Evolutionary conservation across 169 alveolate species (phyloP).

Genomic region (Fabrea salina): DNA sequence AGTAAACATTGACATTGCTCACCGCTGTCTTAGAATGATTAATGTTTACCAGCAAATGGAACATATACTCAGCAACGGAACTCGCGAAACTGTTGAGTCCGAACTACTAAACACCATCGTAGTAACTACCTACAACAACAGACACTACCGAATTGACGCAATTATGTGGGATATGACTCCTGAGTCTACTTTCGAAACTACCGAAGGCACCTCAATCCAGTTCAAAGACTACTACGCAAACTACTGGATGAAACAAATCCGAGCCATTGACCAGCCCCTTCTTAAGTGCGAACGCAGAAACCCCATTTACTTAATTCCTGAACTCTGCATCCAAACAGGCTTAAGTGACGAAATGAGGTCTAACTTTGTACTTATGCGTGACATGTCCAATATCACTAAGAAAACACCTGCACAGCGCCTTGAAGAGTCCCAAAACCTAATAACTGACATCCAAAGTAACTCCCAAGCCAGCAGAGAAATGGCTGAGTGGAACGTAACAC

Average conservation of each 20-base stretch:
- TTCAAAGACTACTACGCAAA: slow-evolving; percentile 8
- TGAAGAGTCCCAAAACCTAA: neutral
- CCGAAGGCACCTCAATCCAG: neutral
- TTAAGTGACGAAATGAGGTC: slow-evolving; percentile 56
- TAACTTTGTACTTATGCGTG: slow-evolving; percentile 66
- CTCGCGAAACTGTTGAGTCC: neutral
- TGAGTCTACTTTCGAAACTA: slow-evolving; percentile 2
- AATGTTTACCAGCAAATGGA: slow-evolving; percentile 6
- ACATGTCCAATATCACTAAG: slow-evolving; percentile 53
- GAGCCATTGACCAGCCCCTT: slow-evolving; percentile 21
- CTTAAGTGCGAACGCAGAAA: neutral
- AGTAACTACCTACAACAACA: slow-evolving; percentile 17
- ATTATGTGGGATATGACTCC: slow-evolving; percentile 24
- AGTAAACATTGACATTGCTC: slow-evolving; percentile 15
- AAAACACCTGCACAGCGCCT: slow-evolving; percentile 16
- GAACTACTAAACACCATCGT: neutral
- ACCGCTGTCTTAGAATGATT: slow-evolving; percentile 3
- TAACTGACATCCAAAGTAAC: neutral
- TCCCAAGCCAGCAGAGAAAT: neutral
- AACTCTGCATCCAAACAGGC: slow-evolving; percentile 78
- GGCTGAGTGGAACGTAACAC: slow-evolving; percentile 1
- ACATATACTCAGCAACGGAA: neutral
- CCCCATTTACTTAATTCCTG: slow-evolving; percentile 66
- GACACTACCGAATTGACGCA: neutral
- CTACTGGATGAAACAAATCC: neutral